These are phyloP conservation scores for Talaromyces stipitatus DNA, from an alignment of 495 filamentous ascomycete species.

Conservation along the genomic window DNA sequence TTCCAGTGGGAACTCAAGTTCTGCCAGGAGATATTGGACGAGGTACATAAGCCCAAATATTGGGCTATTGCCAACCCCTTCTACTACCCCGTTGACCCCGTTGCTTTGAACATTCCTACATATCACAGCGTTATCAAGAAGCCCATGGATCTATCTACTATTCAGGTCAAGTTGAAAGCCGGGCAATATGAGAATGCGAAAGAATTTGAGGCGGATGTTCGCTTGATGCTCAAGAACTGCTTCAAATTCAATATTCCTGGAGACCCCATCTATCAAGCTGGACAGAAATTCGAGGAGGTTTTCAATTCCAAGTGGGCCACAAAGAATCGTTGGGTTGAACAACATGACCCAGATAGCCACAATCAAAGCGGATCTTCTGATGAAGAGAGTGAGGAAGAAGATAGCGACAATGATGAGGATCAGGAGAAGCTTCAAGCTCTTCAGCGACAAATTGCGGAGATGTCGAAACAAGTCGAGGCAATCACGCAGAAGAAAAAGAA, in stretches of 20 bases:
- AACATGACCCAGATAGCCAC: constrained; percentile 57
- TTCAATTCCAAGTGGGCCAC: constrained; percentile 66
- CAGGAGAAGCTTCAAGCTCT: constrained; percentile 60
- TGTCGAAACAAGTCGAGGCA: constrained; percentile 47
- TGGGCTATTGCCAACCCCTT: constrained; percentile 59
- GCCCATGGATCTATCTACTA: constrained; percentile 87
- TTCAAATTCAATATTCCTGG: constrained; percentile 79
- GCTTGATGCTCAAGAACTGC: constrained; percentile 81
- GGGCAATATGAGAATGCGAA: constrained; percentile 78
- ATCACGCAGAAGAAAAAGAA: constrained; percentile 45
- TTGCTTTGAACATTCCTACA: constrained; percentile 85
- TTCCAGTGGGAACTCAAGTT: constrained; percentile 81
- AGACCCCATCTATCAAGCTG: constrained; percentile 65
- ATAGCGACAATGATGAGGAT: constrained; percentile 53
- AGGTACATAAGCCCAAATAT: constrained; percentile 71
- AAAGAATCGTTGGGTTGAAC: constrained; percentile 69
- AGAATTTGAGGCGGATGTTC: constrained; percentile 79
- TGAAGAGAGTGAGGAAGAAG: constrained; percentile 60
- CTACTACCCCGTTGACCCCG: constrained; percentile 78
- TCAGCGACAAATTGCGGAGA: constrained; percentile 56
- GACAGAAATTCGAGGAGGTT: constrained; percentile 59
- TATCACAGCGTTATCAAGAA: constrained; percentile 93
- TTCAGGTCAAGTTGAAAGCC: constrained; percentile 62
- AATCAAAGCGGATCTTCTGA: constrained; percentile 45
- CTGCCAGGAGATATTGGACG: constrained; percentile 72